Percentiles rank a stretch among this genome's conserved stretches.
Conservation (phyloP, 441 rosid species). For the Pelargonium cotyledonis region DNA sequence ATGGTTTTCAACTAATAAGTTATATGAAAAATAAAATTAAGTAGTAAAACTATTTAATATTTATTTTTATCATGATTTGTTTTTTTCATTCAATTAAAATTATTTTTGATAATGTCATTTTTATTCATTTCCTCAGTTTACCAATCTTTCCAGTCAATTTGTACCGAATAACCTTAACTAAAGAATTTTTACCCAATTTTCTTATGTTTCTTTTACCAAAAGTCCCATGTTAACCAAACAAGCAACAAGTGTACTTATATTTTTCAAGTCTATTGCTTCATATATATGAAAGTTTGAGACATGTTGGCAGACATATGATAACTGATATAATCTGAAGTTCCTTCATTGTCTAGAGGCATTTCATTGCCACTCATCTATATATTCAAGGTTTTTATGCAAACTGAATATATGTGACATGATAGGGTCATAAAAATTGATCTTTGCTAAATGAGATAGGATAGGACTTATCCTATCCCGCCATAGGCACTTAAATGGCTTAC, state of each 20-base stretch:
- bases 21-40: too few species aligned
- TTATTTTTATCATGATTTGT: too few species aligned
- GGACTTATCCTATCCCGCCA: background rate
- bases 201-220: too few species aligned
- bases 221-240: background rate
- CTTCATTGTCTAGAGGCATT: background rate
- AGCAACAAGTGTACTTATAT: background rate
- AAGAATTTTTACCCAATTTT: too few species aligned
- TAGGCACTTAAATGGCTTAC: background rate
- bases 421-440: background rate
- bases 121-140: too few species aligned
- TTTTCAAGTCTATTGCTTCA: background rate
- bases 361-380: background rate
- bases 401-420: background rate
- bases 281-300: background rate
- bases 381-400: background rate
- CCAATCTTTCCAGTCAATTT: too few species aligned
- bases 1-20: too few species aligned
- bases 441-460: background rate
- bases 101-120: too few species aligned
- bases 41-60: too few species aligned
- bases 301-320: background rate
- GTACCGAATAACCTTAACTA: too few species aligned
- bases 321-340: background rate
- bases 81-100: too few species aligned